Evolutionary conservation across 768 basidiomycete species (phyloP).

Genomic region (Butyriboletus loyo): DNA sequence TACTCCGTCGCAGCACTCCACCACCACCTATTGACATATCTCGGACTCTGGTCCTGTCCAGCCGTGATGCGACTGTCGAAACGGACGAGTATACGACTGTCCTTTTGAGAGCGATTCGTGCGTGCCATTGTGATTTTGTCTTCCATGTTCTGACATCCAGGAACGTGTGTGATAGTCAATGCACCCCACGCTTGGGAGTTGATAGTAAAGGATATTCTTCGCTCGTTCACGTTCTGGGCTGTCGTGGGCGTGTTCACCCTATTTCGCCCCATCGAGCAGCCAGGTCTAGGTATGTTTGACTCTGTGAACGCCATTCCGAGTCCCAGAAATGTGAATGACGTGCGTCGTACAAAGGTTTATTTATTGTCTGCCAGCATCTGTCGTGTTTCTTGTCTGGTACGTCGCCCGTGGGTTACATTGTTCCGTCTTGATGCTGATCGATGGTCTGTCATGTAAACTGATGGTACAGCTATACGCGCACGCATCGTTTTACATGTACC

Average conservation of each 20-base stretch:
- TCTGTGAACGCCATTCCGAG: not conserved
- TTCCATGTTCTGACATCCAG: not conserved
- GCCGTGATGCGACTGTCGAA: not conserved
- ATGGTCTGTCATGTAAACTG: too few relatives aligned
- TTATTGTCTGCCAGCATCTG: not conserved
- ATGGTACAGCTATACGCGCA: not conserved
- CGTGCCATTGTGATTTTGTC: not conserved
- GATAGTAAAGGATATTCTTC: slow-evolving; percentile 8
- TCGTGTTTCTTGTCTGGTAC: slow-evolving; percentile 1
- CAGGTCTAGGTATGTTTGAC: not conserved
- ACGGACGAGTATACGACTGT: not conserved
- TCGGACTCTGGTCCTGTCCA: too few relatives aligned
- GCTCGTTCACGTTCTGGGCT: slow-evolving; percentile 8
- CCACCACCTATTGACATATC: not conserved
- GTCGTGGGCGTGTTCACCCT: not conserved
- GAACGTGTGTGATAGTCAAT: slow-evolving; percentile 4
- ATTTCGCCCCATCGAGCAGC: not conserved
- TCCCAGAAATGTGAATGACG: not conserved
- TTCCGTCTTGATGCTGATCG: not conserved
- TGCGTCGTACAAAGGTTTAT: not conserved
- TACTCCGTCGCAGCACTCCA: not conserved
- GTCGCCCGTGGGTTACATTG: not conserved
- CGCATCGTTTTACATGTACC: not conserved
- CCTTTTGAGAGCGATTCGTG: slow-evolving; percentile 15
- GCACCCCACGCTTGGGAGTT: slow-evolving; percentile 17